Evolutionary conservation across 805 yeast species (phyloP).

Genomic region (Teunomyces lycoperdinae): DNA sequence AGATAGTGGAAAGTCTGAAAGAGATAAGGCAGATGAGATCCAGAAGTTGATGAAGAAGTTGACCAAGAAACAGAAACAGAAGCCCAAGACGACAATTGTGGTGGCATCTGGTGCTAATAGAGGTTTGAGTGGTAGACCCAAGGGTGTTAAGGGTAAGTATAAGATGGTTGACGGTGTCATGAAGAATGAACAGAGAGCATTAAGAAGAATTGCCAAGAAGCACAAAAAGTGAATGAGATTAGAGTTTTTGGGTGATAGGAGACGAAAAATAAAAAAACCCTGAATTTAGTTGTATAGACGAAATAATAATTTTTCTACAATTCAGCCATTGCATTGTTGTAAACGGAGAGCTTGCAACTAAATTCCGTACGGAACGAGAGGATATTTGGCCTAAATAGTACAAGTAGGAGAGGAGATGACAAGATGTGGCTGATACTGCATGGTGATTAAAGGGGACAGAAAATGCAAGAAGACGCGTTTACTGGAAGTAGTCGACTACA

Average conservation of each 20-base stretch:
- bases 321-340: too few relatives aligned
- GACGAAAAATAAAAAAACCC: too few relatives aligned
- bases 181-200: conserved; percentile 96
- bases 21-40: conserved; percentile 93
- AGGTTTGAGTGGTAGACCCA: conserved; percentile 92
- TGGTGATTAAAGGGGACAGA: background rate
- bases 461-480: background rate
- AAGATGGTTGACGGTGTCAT: conserved; percentile 98
- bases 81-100: conserved; percentile 84
- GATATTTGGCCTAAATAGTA: too few relatives aligned
- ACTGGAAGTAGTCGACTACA: background rate
- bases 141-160: conserved; percentile 94
- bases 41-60: conserved; percentile 78
- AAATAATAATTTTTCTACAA: too few relatives aligned
- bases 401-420: too few relatives aligned
- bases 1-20: conserved; percentile 81
- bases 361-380: too few relatives aligned
- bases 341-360: too few relatives aligned
- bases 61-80: conserved; percentile 64
- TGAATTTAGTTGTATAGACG: too few relatives aligned
- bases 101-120: conserved; percentile 83
- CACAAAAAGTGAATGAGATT: conserved; percentile 49
- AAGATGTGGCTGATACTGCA: background rate
- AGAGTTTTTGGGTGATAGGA: too few relatives aligned
- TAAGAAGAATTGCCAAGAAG: conserved; percentile 86